Conservation (phyloP, 352 stramenopile genomes). For the Globisporangium alternatum region DNA sequence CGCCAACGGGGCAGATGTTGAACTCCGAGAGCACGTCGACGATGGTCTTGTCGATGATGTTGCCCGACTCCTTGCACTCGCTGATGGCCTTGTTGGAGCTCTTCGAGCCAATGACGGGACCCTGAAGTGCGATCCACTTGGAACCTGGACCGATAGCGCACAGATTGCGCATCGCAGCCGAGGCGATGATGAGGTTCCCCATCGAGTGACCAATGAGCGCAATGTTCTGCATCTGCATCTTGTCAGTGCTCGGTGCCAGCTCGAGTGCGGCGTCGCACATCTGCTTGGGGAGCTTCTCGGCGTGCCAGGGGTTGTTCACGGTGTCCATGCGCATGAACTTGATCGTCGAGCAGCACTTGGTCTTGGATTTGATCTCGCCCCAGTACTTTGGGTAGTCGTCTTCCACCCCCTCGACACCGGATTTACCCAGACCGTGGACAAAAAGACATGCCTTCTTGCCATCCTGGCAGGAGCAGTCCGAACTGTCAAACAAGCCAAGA, state of each 20-base stretch:
- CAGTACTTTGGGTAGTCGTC: conserved; percentile 20
- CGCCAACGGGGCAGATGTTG: conserved; percentile 26
- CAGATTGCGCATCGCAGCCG: conserved; percentile 21
- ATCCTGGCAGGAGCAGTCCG: neutral
- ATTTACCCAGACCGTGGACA: conserved; percentile 7
- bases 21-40: conserved; percentile 17
- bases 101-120: conserved; percentile 26
- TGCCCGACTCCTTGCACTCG: conserved; percentile 8
- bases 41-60: neutral
- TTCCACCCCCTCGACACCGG: conserved; percentile 1
- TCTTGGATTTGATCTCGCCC: conserved; percentile 15
- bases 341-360: conserved; percentile 28
- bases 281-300: conserved; percentile 18
- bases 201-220: conserved; percentile 40
- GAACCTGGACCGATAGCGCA: conserved; percentile 28
- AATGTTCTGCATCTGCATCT: conserved; percentile 19
- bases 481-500: neutral
- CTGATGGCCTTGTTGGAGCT: conserved; percentile 23
- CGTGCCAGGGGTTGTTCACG: conserved; percentile 27
- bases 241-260: conserved; percentile 8
- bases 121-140: conserved; percentile 43
- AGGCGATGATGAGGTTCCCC: conserved; percentile 34
- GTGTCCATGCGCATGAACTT: conserved; percentile 35
- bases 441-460: conserved; percentile 11
- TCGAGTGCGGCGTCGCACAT: conserved; percentile 23